Base-by-base conservation (phyloP, 345 rosid genomes). In the Linum tenue region DNA sequence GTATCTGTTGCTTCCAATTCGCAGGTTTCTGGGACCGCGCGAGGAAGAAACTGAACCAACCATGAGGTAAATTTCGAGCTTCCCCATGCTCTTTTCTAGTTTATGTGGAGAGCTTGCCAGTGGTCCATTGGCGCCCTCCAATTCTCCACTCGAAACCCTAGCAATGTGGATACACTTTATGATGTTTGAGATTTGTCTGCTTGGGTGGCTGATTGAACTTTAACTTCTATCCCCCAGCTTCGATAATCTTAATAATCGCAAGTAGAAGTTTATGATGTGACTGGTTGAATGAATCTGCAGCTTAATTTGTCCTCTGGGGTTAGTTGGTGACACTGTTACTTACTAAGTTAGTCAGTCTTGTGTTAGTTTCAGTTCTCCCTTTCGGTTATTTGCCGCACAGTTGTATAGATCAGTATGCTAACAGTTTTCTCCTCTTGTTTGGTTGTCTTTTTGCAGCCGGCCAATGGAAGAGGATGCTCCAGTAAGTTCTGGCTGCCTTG, bases 391-490 rank as follows among this genome's bases (percentile, higher is more conserved):
- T 22, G 31, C 31, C 31, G 31, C 31, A 22, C 31, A 22, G 31
- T 22, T 1, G 31, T 22, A 22, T 22, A 22, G 31, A 22, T 22
- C 31, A 22, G 31, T 22, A 22, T 22, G 31, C 31, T 22, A 48
- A 48, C 12, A 9, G 9, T 48, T 48, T 15, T 1, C 17, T 63
- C 56, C 51, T 43, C 56, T 58, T 37, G 36, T 55, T 35, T 36
- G 7, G 67, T 67, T 16, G 55, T 39, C 35, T 38, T 37, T 62
- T 61, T 70, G 64, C 84, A 86, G 96, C 68, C 73, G 78, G 65
- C 80, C 90, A 17, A 86, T 86, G 96, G 96, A 86, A 44, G 96
- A 84, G 53, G 96, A 89, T 67, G 83, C 55, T 51, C 42, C 44
- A 36, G n/a, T 38, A 5, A 36, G n/a, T 55, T 55, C 7, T 55